Evolutionary conservation across 352 stramenopile genomes (phyloP), one percentile per base, ranked within the genome.

Genomic region (Phytophthora cajani): DNA sequence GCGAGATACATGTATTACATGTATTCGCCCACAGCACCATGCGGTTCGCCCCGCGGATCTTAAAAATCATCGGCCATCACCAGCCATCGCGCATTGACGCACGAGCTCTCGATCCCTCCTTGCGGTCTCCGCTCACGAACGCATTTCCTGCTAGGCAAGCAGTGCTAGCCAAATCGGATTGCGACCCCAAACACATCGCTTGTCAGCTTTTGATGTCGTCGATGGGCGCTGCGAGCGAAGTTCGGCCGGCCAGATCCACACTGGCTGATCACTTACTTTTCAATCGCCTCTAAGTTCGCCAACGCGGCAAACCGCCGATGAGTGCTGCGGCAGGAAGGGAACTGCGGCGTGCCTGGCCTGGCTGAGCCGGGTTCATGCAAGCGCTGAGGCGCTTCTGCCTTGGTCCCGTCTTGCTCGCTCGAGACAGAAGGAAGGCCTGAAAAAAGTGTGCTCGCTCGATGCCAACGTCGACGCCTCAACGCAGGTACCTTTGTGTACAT

Each of bases 151-250:
- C 36, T 42, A 6, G 36, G 30, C 30, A 10, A 7, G 30, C 7
- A 33, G 6, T 33, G 33, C 8, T 10, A 40, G 14, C 33, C 33
- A 30, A 30, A 30, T 33, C 8, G 30, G 30, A 33, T 33, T 33
- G 7, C 30, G 30, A 33, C 36, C 36, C 11, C 11, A 11, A 38
- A 33, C 32, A 52, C 17, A 25, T 32, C n/a, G n/a, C 32, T 38
- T 57, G 62, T 62, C 62, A 62, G 19, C 52, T 62, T 62, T 40
- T 68, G 62, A 68, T 68, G 30, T 44, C 16, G 36, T 12, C 36
- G 12, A 12, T 10, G 36, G 16, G 1, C 12, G 36, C 36, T 42
- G 36, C 36, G 36, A n/a, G 36, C 36, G 36, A 44, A 44, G 9
- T 10, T 14, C 9, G 33, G 9, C 12, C 33, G 4, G 33, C 33